Conservation (phyloP, 2,329 filamentous ascomycete species). For the Colletotrichum paranaense region DNA sequence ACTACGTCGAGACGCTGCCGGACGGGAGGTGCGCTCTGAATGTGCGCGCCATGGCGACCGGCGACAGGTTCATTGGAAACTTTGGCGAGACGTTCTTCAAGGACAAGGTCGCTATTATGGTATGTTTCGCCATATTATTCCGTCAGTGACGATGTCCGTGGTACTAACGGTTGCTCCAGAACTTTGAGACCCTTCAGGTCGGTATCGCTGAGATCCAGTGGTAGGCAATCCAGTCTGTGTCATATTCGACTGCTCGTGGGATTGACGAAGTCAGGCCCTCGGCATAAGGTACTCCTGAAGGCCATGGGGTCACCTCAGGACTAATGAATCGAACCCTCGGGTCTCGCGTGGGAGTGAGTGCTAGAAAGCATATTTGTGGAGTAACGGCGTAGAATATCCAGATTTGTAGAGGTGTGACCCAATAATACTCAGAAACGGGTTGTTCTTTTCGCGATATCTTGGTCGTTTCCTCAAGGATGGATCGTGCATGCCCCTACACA, state of each 20-base stretch:
- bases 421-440: neutral
- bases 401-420: neutral
- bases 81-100: conserved; percentile 38
- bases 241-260: neutral
- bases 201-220: neutral
- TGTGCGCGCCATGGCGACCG: conserved; percentile 33
- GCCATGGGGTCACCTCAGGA: too few species aligned
- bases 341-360: neutral
- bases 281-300: neutral
- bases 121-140: neutral
- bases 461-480: neutral
- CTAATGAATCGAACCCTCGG: neutral
- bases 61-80: conserved; percentile 37
- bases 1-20: conserved; percentile 34
- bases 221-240: neutral
- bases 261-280: neutral
- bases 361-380: neutral
- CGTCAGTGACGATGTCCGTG: neutral
- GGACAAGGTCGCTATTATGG: conserved; percentile 36
- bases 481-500: neutral
- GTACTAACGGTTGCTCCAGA: neutral
- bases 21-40: conserved; percentile 37
- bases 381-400: neutral
- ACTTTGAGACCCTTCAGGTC: neutral
- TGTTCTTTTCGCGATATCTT: neutral